Conservation (phyloP, 176 grass and related monocot genomes). For the Panicum miliaceum region DNA sequence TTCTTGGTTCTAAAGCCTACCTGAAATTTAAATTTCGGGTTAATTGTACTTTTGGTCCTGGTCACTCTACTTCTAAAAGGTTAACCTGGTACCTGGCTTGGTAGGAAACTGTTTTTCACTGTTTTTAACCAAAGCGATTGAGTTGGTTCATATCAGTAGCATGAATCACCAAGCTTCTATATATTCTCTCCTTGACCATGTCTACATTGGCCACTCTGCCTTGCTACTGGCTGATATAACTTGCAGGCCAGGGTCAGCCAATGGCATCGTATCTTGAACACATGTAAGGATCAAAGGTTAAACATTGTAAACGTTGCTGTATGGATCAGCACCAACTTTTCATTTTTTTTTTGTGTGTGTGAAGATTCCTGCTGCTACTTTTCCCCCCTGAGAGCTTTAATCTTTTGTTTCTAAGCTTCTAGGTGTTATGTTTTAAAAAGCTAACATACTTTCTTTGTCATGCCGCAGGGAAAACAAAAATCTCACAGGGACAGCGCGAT, state of each 20-base stretch:
- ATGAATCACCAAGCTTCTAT: neutral
- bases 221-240: neutral
- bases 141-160: neutral
- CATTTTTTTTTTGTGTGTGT: neutral
- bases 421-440: neutral
- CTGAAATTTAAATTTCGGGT: neutral
- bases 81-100: neutral
- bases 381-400: neutral
- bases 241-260: neutral
- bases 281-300: neutral
- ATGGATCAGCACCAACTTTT: neutral
- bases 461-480: conserved; percentile 70
- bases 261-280: neutral
- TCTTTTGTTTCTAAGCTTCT: conserved; percentile 6
- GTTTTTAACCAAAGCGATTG: neutral
- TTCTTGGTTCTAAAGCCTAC: conserved; percentile 25
- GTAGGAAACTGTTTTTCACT: neutral
- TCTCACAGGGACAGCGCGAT: conserved; percentile 68
- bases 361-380: neutral
- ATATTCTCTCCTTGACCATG: neutral
- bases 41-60: neutral
- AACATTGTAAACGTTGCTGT: neutral
- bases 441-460: neutral
- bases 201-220: neutral
- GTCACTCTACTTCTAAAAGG: neutral